Evolutionary conservation across 805 yeast species (phyloP), one percentile per base, ranked within the genome.

Genomic region (Starmerella scarabaei): DNA sequence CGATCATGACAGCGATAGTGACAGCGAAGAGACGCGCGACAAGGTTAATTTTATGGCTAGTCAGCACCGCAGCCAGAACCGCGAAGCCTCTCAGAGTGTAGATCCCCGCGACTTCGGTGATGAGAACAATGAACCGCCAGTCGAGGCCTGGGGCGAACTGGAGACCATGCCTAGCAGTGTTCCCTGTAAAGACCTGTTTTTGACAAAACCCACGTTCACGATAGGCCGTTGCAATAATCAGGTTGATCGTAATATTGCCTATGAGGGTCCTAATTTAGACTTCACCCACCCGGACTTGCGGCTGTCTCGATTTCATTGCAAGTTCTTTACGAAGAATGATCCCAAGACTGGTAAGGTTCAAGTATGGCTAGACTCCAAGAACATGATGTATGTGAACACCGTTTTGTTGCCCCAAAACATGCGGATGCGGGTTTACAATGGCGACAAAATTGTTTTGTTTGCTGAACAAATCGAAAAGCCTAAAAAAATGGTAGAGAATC

Each of bases 251-350:
- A 21, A 20, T 12, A 17, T 17, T 4, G 33, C 31, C 17, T 35
- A 36, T 27, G 40, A 34, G 8, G 39, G 72, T 18, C 72, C 42
- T 7, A 21, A 33, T n/a, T 47, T 49, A 24, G 71, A 80, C 53
- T 68, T 72, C 26, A 65, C 64, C 32, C 71, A 82, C 15, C 63
- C 70, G 24, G 95, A 86, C 49, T 79, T 70, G 50, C 62, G 95
- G 34, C 69, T 88, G 51, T 86, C 96, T 2, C 81, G 84, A 48
- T 66, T 77, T 1, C 97, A 91, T 59, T 85, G 95, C 57, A 62
- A 75, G 23, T 64, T 88, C 12, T 52, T 78, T 53, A 43, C 50
- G 5, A 35, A 33, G 18, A 19, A 11, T 11, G 42, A 31, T 30
- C 21, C 31, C 14, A 16, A 9, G 75, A 75, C 0, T 81, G 44